A percentile compares a stretch with the other conserved stretches of the same genome.
phyloP scores from a whole-genome alignment of 352 stramenopile species.

The Globisporangium camurandrum region DNA sequence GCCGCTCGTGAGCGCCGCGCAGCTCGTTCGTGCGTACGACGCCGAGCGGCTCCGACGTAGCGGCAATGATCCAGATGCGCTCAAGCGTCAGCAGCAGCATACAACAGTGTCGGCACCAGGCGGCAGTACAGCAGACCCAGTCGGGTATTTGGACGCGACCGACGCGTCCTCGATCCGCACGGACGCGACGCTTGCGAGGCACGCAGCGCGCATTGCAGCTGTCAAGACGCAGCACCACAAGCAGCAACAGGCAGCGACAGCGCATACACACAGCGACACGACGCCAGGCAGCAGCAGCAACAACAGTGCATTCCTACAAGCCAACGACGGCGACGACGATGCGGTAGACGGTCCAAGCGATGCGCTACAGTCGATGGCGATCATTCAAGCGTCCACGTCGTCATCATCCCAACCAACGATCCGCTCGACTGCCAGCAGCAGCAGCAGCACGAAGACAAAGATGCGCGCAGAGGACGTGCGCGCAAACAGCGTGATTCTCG shows the following conservation, averaged over 20 bases:
- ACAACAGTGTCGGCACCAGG: constrained; percentile 11
- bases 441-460: not conserved
- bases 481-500: constrained; percentile 59
- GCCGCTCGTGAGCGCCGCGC: constrained; percentile 45
- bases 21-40: constrained; percentile 53
- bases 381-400: too few relatives aligned
- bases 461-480: constrained; percentile 51
- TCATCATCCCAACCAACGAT: not conserved
- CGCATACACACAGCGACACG: not conserved
- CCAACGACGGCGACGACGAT: too few relatives aligned
- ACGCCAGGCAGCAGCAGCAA: not conserved
- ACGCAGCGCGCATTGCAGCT: constrained; percentile 32
- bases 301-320: too few relatives aligned
- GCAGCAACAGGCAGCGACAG: not conserved
- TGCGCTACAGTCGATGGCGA: too few relatives aligned
- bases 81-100: constrained; percentile 2
- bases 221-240: constrained; percentile 22
- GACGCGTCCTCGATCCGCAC: constrained; percentile 33
- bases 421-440: not conserved
- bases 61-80: constrained; percentile 26
- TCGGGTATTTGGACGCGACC: constrained; percentile 58
- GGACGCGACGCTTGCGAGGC: constrained; percentile 33
- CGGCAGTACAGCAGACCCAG: constrained; percentile 15
- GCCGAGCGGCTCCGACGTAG: constrained; percentile 27
- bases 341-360: too few relatives aligned